These are phyloP conservation scores for Globisporangium barbulae DNA, from an alignment of 352 stramenopile genomes.

Conservation along the genomic window DNA sequence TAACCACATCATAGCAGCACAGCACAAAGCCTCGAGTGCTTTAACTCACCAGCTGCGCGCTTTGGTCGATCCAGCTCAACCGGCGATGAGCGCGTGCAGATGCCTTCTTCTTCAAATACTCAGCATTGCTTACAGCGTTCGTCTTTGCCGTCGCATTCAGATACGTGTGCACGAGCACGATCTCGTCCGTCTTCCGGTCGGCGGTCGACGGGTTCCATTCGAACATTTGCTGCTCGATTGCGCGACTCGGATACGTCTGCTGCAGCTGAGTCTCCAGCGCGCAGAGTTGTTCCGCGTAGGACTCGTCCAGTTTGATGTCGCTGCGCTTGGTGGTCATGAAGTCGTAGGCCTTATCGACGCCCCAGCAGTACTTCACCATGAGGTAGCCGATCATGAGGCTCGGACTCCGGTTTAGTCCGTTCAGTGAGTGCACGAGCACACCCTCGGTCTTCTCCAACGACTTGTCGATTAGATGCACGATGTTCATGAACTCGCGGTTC, in stretches of 20 bases:
- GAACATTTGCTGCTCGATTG: slow-evolving; percentile 64
- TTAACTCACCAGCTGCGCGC: slow-evolving; percentile 45
- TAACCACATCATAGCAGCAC: background rate
- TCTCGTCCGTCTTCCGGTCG: slow-evolving; percentile 56
- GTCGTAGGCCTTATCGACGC: slow-evolving; percentile 90
- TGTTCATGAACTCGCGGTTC: slow-evolving; percentile 82
- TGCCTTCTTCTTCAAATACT: slow-evolving; percentile 24
- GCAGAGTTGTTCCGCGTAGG: slow-evolving; percentile 73
- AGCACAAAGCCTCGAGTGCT: background rate
- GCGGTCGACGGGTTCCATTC: slow-evolving; percentile 52
- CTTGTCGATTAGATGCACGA: slow-evolving; percentile 74
- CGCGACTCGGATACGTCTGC: slow-evolving; percentile 31
- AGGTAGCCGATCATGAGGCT: slow-evolving; percentile 88
- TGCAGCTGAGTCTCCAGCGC: slow-evolving; percentile 64
- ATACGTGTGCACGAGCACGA: slow-evolving; percentile 78
- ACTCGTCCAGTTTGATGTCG: slow-evolving; percentile 84
- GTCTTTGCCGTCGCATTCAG: slow-evolving; percentile 43
- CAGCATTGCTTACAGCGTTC: slow-evolving; percentile 11
- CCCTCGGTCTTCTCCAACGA: slow-evolving; percentile 81
- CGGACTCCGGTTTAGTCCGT: slow-evolving; percentile 77
- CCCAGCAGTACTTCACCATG: slow-evolving; percentile 93
- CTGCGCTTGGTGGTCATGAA: slow-evolving; percentile 86
- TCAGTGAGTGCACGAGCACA: slow-evolving; percentile 87
- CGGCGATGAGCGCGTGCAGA: slow-evolving; percentile 20
- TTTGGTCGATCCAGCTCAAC: slow-evolving; percentile 75